Evolutionary conservation across 1,284 basidiomycete species (phyloP).

Genomic region (Sporisorium sorghi): DNA sequence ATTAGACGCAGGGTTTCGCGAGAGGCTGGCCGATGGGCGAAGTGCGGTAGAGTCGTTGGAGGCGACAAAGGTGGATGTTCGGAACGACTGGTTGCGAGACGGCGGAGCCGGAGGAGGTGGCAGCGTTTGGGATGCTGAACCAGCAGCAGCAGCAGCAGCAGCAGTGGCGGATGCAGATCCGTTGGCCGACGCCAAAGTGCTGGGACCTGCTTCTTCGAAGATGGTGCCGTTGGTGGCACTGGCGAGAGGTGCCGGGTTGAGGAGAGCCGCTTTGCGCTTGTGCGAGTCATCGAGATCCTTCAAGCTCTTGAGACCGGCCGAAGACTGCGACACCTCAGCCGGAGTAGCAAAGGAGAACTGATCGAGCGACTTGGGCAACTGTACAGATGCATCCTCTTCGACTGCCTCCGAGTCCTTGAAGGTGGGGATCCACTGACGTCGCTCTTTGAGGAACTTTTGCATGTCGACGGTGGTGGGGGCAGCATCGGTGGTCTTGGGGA

Average conservation of each 20-base stretch:
- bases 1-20: slow-evolving; percentile 28
- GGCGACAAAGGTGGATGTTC: slow-evolving; percentile 36
- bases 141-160: background rate
- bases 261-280: slow-evolving; percentile 53
- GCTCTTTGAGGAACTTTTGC: slow-evolving; percentile 60
- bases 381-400: slow-evolving; percentile 19
- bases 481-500: slow-evolving; percentile 28
- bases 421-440: slow-evolving; percentile 57
- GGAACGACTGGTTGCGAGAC: slow-evolving; percentile 52
- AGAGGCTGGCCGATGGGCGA: slow-evolving; percentile 28
- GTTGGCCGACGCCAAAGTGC: slow-evolving; percentile 4
- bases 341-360: slow-evolving; percentile 37
- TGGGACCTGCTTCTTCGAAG: slow-evolving; percentile 45
- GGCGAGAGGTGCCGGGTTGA: slow-evolving; percentile 22
- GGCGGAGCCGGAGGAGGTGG: slow-evolving; percentile 31
- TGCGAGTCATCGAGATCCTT: slow-evolving; percentile 59
- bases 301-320: slow-evolving; percentile 49
- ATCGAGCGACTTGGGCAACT: slow-evolving; percentile 37
- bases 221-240: slow-evolving; percentile 34
- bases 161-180: slow-evolving; percentile 1
- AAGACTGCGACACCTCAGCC: slow-evolving; percentile 17
- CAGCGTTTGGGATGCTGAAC: slow-evolving; percentile 10
- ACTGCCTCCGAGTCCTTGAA: slow-evolving; percentile 41
- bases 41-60: slow-evolving; percentile 11
- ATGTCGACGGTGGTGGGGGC: slow-evolving; percentile 41